Percentiles rank a stretch among this genome's conserved stretches.
These are phyloP conservation scores for Geotrichum carabidarum DNA, from an alignment of 1,139 yeast species.

Conservation along the genomic window DNA sequence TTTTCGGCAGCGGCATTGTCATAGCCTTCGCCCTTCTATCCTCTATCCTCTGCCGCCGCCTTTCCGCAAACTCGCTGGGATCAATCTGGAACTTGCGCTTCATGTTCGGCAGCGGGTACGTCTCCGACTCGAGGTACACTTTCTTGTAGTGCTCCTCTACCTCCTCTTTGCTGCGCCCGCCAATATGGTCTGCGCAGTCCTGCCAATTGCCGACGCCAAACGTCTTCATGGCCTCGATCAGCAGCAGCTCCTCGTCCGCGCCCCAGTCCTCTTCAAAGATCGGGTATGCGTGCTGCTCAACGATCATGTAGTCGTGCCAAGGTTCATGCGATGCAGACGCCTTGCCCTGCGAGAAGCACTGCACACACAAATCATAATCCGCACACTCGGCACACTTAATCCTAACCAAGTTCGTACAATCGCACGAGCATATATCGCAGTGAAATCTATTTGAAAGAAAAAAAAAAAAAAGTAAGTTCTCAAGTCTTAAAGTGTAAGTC, in stretches of 20 bases:
- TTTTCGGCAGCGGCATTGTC: slow-evolving; percentile 56
- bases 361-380: slow-evolving; percentile 93
- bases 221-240: slow-evolving; percentile 73
- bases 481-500: slow-evolving; percentile 30
- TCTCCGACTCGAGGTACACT: slow-evolving; percentile 74
- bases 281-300: slow-evolving; percentile 94
- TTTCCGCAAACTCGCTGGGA: slow-evolving; percentile 64
- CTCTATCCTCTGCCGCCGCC: slow-evolving; percentile 68
- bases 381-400: slow-evolving; percentile 87
- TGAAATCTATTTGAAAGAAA: slow-evolving; percentile 66
- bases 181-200: slow-evolving; percentile 91
- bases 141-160: slow-evolving; percentile 76
- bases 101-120: slow-evolving; percentile 73
- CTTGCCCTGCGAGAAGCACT: slow-evolving; percentile 85
- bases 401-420: slow-evolving; percentile 86
- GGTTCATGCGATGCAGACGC: slow-evolving; percentile 85
- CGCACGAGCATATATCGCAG: slow-evolving; percentile 93
- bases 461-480: slow-evolving; percentile 68
- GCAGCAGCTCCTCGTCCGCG: slow-evolving; percentile 87
- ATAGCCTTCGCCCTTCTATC: slow-evolving; percentile 57
- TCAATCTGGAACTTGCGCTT: slow-evolving; percentile 61
- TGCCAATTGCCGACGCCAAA: slow-evolving; percentile 97
- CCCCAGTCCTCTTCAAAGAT: slow-evolving; percentile 93
- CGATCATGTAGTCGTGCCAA: slow-evolving; percentile 84
- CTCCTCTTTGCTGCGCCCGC: slow-evolving; percentile 91